Evolutionary conservation across 1,284 basidiomycete genomes (phyloP).

Genomic region (Xerocomus nothofagi): DNA sequence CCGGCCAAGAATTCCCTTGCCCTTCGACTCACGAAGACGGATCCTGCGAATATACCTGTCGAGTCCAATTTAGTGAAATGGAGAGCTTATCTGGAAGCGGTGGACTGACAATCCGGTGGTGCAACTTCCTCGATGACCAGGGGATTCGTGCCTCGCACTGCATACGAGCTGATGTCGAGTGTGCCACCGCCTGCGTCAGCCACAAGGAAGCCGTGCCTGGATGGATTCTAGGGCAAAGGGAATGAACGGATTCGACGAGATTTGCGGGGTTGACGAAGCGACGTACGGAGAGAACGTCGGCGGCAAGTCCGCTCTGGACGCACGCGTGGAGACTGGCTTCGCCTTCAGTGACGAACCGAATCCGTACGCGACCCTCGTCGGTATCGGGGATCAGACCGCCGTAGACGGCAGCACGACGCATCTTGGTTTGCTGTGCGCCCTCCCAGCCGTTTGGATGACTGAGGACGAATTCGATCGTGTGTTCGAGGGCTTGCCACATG

Average conservation of each 20-base stretch:
- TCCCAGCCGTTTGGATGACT: constrained; percentile 83
- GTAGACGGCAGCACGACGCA: constrained; percentile 67
- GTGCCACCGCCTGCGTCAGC: constrained; percentile 80
- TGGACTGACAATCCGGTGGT: constrained; percentile 66
- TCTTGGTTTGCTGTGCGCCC: constrained; percentile 73
- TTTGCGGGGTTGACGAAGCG: not conserved
- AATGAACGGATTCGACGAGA: constrained; percentile 1
- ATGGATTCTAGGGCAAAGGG: constrained; percentile 49
- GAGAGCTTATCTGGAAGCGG: not conserved
- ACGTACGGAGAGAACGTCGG: constrained; percentile 68
- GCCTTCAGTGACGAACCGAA: constrained; percentile 77
- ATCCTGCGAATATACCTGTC: constrained; percentile 72
- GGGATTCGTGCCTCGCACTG: constrained; percentile 62
- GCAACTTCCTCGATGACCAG: constrained; percentile 78
- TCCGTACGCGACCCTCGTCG: constrained; percentile 64
- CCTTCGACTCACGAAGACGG: constrained; percentile 75
- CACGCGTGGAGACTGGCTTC: constrained; percentile 79
- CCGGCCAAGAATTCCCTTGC: constrained; percentile 69
- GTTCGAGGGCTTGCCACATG: constrained; percentile 65
- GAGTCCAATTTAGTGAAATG: constrained; percentile 6
- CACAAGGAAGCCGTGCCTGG: constrained; percentile 72
- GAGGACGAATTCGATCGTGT: constrained; percentile 63
- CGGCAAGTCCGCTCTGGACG: constrained; percentile 69
- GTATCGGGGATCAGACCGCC: constrained; percentile 70
- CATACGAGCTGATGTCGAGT: constrained; percentile 75